Base-by-base conservation (phyloP, 1,284 basidiomycete species). In the Cryptococcus sp. region DNA sequence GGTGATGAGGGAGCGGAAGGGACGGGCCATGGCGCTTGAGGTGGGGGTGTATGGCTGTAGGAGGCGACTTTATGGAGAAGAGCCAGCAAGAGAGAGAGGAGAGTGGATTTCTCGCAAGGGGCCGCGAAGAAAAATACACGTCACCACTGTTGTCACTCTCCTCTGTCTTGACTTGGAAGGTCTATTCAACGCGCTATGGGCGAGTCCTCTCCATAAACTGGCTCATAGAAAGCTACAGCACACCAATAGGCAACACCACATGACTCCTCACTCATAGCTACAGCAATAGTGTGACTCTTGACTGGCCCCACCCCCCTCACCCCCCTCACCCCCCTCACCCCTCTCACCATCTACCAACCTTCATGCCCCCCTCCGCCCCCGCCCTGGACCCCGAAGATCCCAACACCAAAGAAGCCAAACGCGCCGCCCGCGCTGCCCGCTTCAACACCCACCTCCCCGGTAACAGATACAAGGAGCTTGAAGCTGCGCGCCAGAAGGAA, bases 401-500 rank as follows among this genome's bases (percentile, higher is more conserved):
- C 20, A 56, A 55, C 20, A 44, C 48, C 33, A 68, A 66, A 54
- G 60, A 59, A 15, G 57, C 57, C 13, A 63, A 63, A 40, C 68
- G 67, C 13, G 70, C 71, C 3, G 70, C 67, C 16, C 60, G 76
- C 46, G 73, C 72, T 4, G 71, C 74, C 21, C 60, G 77, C 24
- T 78, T 78, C 64, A 70, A 65, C 56, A 71, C 67, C 21, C 65
- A 64, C 40, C 63, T 76, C n/a, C 66, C 68, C 3, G 76, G 76
- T 12, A 77, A 77, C 55, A 63, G 69, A 4, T 77, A 73, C 60
- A 73, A 74, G 54, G 70, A 76, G 81, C 78, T 83, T 47, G 81
- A 81, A 54, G 74, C 73, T 8, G 60, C 68, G 9, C 85, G 93
- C 43, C 86, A 89, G 61, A 76, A 78, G 9, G 88, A 95, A 69